Base-by-base conservation (phyloP, 2,329 filamentous ascomycete genomes). In the Paraphaeosphaeria sporulosa region DNA sequence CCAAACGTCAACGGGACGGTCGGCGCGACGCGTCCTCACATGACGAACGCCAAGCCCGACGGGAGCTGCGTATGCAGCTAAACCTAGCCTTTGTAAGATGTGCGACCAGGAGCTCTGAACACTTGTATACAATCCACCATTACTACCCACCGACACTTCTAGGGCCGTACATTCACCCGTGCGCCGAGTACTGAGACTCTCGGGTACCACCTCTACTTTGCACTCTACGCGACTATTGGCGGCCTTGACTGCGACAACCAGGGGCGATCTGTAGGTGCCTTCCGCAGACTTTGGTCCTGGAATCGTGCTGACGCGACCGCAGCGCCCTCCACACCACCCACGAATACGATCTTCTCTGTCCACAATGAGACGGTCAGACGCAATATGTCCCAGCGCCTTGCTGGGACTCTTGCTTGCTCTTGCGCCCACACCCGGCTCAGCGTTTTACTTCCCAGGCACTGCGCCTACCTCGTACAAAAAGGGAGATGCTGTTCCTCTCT, bases 401-500 rank as follows among this genome's bases (percentile, higher is more conserved):
- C 65, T 78, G 42, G 62, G 25, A 7, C 53, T 59, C 34, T 64
- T 78, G 21, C 62, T 79, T 44, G 69, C 74, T 58, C 62, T 79
- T 62, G 74, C 70, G 15, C 73, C 78, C 19, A 60, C 66, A 12
- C 72, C 72, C 30, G 64, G 72, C 6, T 70, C 88, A 2, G 92
- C 93, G 57, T 99, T 98, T 83, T 99, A 99, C 81, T 91, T 99
- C 43, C 95, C 94, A 40, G 95, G 95, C 69, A 93, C 97, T 70
- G 94, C 94, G 66, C 95, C 95, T 23, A 96, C 93, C 46, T 94
- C 94, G 58, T 99, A 99, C 83, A 88, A 91, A 71, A 81, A 83
- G 55, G 91, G 89, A 74, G 91, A 95, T 70, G 82, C 82, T 27
- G 95, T 99, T 25, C 92, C 94, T 25, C 86, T 99, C 51, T 90